Evolutionary conservation across 768 basidiomycete species (phyloP), one percentile per base, ranked within the genome.

Genomic region (Termitomyces sp.): DNA sequence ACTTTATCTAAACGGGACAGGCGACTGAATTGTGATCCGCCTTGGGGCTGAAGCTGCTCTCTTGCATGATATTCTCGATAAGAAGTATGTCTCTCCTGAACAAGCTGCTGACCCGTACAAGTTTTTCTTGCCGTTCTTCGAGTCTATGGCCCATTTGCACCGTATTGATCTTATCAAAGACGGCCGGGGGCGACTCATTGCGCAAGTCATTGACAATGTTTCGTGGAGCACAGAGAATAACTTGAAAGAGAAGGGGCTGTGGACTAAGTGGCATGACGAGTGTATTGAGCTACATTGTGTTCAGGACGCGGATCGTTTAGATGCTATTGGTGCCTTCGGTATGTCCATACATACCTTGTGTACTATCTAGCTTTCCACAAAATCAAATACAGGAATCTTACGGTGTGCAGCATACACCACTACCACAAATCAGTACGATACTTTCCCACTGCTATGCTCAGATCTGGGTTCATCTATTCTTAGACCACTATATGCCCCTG

Each of bases 161-260:
- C 77, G 75, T 3, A 55, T 86, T 23, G 82, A 89, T 64, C 72
- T 89, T 28, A 71, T 89, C 43, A 61, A 68, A 14, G 83, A 88
- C 54, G 83, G 84, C 2, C 79, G 86, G 27, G 87, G 83, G 27
- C 72, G 70, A 42, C 61, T 73, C 21, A 76, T 91, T 46, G 72
- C 80, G 25, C 73, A 70, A 61, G 82, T 95, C 57, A 75, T 94
- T 28, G 85, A 91, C 32, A 87, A 85, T 59, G 86, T 94, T 3
- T 92, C 89, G 0, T 95, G 91, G 89, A 86, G 81, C 42, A 93
- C 86, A 3, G 94, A 95, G 70, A 87, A 84, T 67, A 82, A 77
- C 59, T 73, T 89, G 7, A 75, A 80, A 16, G 76, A 79, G 50
- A 67, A 70, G 2, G 84, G 82, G 0, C 58, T 72, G 52, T 82